Base-by-base conservation (phyloP, 2,329 filamentous ascomycete species). In the Alternaria arborescens region DNA sequence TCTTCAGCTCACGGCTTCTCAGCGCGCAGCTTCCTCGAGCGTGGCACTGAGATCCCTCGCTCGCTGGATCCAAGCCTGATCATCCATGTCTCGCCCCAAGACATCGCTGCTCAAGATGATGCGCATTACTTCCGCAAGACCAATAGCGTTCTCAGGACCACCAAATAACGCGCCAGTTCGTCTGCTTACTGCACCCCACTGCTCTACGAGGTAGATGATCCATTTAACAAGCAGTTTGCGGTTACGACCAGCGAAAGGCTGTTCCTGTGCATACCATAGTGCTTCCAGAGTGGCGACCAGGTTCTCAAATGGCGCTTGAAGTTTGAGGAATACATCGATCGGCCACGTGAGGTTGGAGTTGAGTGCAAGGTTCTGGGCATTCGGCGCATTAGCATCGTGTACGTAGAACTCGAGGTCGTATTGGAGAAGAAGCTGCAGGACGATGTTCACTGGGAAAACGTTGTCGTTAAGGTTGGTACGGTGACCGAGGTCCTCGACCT, bases 241-340 rank as follows among this genome's bases (percentile, higher is more conserved):
- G 57, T 87, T 70, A 4, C 80, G 76, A 5, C 86, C 87, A 36
- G 83, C 79, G 75, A 91, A 92, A 0, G 89, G 89, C 6, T 84
- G 81, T 68, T 90, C 86, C 64, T 89, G 87, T 38, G 85, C 85
- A 76, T 90, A 91, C 79, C 88, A 91, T 77, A 91, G 86, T 28
- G 81, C 80, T 72, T 91, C 89, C 10, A 92, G 79, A 2, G 88
- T 85, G 1, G 84, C 81, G 68, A 91, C 83, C 10, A 91, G 77
- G 8, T 82, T 81, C 70, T 91, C 89, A 61, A 85, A 84, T 0
- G 87, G 81, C 18, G 90, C 85, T 2, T 86, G 83, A 2, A 91
- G 82, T 53, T 87, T 84, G 28, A 91, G 77, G 72, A 92, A 88
- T 2, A 90, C 81, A 71, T 91, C 88, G 18, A 89, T 81, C 2